Base-by-base conservation (phyloP, 2,329 filamentous ascomycete genomes). In the Leptodontidium sp. region DNA sequence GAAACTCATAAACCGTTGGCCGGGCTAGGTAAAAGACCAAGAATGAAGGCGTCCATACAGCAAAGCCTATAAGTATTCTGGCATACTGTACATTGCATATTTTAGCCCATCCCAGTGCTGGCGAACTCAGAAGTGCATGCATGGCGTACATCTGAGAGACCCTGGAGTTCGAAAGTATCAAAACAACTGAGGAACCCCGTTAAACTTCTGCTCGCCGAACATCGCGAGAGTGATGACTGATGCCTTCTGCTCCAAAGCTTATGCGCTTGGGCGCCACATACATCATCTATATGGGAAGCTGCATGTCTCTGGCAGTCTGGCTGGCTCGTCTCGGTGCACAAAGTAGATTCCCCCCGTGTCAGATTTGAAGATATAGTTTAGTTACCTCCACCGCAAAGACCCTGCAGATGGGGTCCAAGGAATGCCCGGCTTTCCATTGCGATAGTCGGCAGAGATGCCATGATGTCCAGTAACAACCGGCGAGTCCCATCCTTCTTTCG, bases 391-490 rank as follows among this genome's bases (percentile, higher is more conserved):
- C n/a, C 40, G 9, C 21, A 4, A 61, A 45, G 57, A 45, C 57
- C 57, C 57, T 61, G 57, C 57, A 61, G 35, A 38, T 58, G 53
- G 53, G 32, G 21, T 5, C 38, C 32, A n/a, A 58, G 6, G 7
- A 40, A 38, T 21, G 17, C 4, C 53, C 53, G 35, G 53, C 53
- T 58, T 29, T 58, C 15, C 53, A 12, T 38, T 14, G 53, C 53
- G 53, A n/a, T 26, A 58, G 5, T 40, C 53, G 35, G 53, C 35
- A 58, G 47, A 40, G 38, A 50, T 50, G 47, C 47, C 21, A 24
- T 21, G 17, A 5, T 4, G 21, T 50, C 47, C 47, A 50, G 14
- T 14, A 50, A 24, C 47, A 50, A 50, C 15, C 8, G 38, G 5
- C 38, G 11, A 40, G 11, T 40, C 38, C 11, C 7, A 12, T 40